Evolutionary conservation across 1,284 basidiomycete genomes (phyloP).

Genomic region (Trametes pubescens): DNA sequence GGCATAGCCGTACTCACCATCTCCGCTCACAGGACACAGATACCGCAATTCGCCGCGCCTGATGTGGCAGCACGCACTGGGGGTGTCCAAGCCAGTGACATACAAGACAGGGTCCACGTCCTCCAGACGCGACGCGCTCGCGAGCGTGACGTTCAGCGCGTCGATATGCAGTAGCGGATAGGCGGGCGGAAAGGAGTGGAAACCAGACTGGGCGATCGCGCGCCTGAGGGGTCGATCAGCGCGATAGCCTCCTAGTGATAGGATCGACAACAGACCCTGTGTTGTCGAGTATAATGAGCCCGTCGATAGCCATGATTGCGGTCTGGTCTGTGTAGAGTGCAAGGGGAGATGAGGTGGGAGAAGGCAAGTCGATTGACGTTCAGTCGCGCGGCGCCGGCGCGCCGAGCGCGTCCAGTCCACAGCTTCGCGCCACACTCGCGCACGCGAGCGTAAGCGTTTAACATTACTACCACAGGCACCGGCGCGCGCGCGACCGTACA

Average conservation of each 20-base stretch:
- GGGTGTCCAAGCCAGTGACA: conserved; percentile 58
- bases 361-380: too few relatives aligned
- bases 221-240: conserved; percentile 56
- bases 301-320: conserved; percentile 79
- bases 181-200: conserved; percentile 78
- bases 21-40: conserved; percentile 82
- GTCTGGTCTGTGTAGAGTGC: too few relatives aligned
- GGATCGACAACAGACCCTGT: conserved; percentile 1
- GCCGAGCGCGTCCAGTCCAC: too few relatives aligned
- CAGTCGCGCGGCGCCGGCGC: too few relatives aligned
- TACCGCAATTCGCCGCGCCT: conserved; percentile 80
- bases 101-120: conserved; percentile 78
- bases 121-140: conserved; percentile 58
- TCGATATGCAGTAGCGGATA: conserved; percentile 91
- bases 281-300: conserved; percentile 83
- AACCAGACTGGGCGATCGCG: conserved; percentile 92
- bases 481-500: too few relatives aligned
- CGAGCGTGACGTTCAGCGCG: conserved; percentile 78
- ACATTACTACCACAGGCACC: too few relatives aligned
- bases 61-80: conserved; percentile 84
- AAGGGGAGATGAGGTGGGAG: too few relatives aligned
- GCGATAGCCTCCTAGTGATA: neutral
- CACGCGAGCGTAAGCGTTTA: too few relatives aligned
- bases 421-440: too few relatives aligned
- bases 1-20: conserved; percentile 59